Evolutionary conservation across 805 yeast genomes (phyloP).

Genomic region (Wickerhamomyces silvicola): DNA sequence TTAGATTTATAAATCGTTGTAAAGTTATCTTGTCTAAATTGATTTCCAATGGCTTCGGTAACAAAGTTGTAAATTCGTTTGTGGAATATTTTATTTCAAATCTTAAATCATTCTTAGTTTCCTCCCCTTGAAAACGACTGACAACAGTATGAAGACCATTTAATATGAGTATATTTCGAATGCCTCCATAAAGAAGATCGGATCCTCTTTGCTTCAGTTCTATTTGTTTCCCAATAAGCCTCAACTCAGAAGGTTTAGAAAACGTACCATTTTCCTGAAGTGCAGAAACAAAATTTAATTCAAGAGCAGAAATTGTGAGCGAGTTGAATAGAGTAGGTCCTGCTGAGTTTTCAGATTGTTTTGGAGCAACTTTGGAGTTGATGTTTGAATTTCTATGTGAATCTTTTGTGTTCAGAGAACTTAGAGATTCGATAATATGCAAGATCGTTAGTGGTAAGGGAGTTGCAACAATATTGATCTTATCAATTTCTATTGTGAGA

Average conservation of each 20-base stretch:
- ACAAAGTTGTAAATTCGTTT: constrained; percentile 33
- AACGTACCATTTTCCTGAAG: constrained; percentile 35
- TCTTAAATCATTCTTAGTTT: constrained; percentile 41
- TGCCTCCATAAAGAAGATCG: constrained; percentile 40
- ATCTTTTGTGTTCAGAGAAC: constrained; percentile 7
- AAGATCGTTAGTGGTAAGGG: constrained; percentile 26
- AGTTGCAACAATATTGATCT: constrained; percentile 32
- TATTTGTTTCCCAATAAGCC: constrained; percentile 25
- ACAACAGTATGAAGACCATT: constrained; percentile 17
- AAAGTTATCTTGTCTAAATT: constrained; percentile 13
- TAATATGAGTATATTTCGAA: constrained; percentile 29
- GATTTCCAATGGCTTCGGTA: constrained; percentile 34
- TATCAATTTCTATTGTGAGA: constrained; percentile 29
- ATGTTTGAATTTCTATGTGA: constrained; percentile 9
- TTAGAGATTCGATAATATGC: constrained; percentile 22
- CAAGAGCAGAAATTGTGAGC: constrained; percentile 31
- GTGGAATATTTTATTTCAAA: constrained; percentile 38
- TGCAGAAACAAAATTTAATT: constrained; percentile 42
- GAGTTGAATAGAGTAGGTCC: constrained; percentile 27
- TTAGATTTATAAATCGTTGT: constrained; percentile 25
- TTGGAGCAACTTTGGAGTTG: not conserved
- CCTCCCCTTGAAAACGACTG: constrained; percentile 23
- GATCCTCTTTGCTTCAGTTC: constrained; percentile 38
- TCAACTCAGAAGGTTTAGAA: constrained; percentile 26
- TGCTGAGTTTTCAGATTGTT: not conserved